Conservation (phyloP, 331 rosid species). For the Quercus lobata region DNA sequence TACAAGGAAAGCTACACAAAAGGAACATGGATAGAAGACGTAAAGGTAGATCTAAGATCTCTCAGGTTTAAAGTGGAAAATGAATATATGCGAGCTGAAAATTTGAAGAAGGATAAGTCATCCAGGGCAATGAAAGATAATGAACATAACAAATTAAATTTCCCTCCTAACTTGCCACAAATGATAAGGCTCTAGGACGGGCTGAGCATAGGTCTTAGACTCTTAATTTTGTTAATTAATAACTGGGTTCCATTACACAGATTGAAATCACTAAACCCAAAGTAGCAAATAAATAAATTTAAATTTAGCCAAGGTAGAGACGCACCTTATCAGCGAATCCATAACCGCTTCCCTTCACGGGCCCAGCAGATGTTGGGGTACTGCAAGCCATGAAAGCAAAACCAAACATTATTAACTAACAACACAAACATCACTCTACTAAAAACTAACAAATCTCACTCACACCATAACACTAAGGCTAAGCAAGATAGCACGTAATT, state of each 20-base stretch:
- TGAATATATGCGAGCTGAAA: neutral
- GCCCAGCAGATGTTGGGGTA: conserved; percentile 38
- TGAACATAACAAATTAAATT: neutral
- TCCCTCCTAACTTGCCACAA: neutral
- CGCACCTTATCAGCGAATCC: conserved; percentile 96
- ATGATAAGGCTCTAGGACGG: neutral
- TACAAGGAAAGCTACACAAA: neutral
- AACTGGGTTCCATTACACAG: neutral
- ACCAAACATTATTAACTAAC: neutral
- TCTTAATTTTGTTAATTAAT: neutral
- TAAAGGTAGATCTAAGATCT: neutral
- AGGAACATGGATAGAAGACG: neutral
- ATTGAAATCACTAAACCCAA: neutral
- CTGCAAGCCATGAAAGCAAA: conserved; percentile 39
- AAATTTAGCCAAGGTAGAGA: conserved; percentile 5
- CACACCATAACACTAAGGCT: neutral
- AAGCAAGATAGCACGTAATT: conserved; percentile 1
- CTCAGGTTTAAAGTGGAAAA: neutral
- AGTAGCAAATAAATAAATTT: conserved; percentile 1
- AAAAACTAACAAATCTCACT: neutral
- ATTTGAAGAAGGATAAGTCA: neutral
- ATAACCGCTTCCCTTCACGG: conserved; percentile 71
- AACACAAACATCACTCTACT: conserved; percentile 6
- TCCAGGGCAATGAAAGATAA: neutral
- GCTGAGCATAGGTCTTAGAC: neutral